Base-by-base conservation (phyloP, 2,329 filamentous ascomycete genomes). In the Talaromyces sp. region DNA sequence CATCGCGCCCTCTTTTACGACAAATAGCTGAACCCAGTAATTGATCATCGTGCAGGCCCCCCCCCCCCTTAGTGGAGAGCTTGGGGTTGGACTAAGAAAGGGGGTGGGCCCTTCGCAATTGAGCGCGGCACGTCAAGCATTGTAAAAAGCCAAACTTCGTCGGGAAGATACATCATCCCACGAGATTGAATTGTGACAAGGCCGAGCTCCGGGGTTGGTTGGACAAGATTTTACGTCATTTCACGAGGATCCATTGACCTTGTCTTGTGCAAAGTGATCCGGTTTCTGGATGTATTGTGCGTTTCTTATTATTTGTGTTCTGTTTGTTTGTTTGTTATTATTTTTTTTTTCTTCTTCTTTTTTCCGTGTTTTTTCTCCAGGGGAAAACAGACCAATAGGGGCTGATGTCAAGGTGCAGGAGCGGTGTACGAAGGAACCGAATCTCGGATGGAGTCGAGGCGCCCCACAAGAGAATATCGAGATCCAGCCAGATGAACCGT, bases 361-460 rank as follows among this genome's bases (percentile, higher is more conserved):
- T 22, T 36, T 13, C 37, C 19, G 44, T 50, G 42, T 22, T 29
- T 5, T n/a, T 20, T n/a, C 24, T 27, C 24, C 13, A n/a, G 30
- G 24, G 24, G 11, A 30, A 43, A 33, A 19, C 4, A 32, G 29
- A 46, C 43, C 43, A 46, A 46, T 35, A 11, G 19, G 42, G 24
- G 24, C 24, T 19, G 32, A 44, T 45, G 32, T 51, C 39, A 42
- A 47, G 32, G 8, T 32, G 36, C 49, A 56, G 44, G 36, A 51
- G 61, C 61, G 61, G 61, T 62, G 57, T 22, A 17, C 20, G 49
- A 44, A n/a, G 45, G 45, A 46, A 53, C 36, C 44, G 29, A 35
- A 56, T 57, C 49, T 56, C 48, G 50, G 49, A 54, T 24, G 44
- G 51, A 50, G 47, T 47, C 46, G 48, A 33, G 13, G 33, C 14